phyloP scores from a whole-genome alignment of 768 basidiomycete species.

The Chalciporus chontae region DNA sequence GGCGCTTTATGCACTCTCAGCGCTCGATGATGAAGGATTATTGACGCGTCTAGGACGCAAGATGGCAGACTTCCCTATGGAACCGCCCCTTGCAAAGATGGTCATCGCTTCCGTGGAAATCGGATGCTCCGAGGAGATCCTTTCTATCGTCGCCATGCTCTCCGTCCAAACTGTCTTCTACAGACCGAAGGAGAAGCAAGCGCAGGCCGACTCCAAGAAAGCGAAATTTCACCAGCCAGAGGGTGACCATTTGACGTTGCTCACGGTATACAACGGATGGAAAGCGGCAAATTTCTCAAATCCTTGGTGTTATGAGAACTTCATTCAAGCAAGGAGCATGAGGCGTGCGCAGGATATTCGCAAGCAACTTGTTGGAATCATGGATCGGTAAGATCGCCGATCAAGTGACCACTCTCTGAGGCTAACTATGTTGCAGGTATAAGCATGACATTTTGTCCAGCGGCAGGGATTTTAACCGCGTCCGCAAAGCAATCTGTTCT shows the following conservation, averaged over 20 bases:
- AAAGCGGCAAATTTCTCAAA: conserved; percentile 94
- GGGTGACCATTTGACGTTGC: conserved; percentile 88
- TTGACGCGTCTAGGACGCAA: conserved; percentile 93
- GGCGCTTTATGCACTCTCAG: conserved; percentile 90
- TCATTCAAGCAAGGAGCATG: conserved; percentile 97
- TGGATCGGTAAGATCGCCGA: conserved; percentile 77
- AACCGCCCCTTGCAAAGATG: conserved; percentile 96
- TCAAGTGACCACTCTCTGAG: neutral
- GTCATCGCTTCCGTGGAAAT: conserved; percentile 95
- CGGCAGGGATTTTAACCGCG: conserved; percentile 87
- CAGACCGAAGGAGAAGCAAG: conserved; percentile 99
- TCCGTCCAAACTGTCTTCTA: conserved; percentile 97
- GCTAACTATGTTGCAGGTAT: conserved; percentile 51
- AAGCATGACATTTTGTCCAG: conserved; percentile 96
- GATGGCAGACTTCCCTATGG: conserved; percentile 99
- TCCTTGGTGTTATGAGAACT: conserved; percentile 99
- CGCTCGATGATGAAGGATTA: conserved; percentile 94
- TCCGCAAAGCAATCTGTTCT: conserved; percentile 93
- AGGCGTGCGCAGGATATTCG: conserved; percentile 95
- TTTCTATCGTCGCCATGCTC: conserved; percentile 97
- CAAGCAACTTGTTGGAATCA: conserved; percentile 96
- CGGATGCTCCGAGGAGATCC: conserved; percentile 96
- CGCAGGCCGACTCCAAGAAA: conserved; percentile 98
- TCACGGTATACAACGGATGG: conserved; percentile 99
- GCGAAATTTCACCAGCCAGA: conserved; percentile 99